Base-by-base conservation (phyloP, 768 basidiomycete genomes). In the Erythrobasidium yunnanense region DNA sequence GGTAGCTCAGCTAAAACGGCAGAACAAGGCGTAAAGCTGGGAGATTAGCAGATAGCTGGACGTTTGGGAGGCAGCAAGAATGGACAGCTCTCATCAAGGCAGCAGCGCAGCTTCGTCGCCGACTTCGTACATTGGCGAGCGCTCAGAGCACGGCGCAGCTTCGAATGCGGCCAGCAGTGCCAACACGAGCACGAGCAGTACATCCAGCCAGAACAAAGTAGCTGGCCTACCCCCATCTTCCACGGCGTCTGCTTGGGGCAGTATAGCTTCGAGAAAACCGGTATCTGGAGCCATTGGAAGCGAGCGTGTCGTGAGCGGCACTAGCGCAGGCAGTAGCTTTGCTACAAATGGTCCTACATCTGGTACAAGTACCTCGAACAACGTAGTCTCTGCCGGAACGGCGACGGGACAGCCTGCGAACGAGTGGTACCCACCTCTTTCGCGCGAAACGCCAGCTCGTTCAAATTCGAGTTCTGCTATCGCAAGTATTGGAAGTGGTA, bases 371-470 rank as follows among this genome's bases (percentile, higher is more conserved):
- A 33, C 54, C 2, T n/a, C n/a, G 29, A 55, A 27, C 53, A 55
- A 33, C 6, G n/a, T n/a, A n/a, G n/a, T n/a, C n/a, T 8, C 32
- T 32, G 34, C 4, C 15, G 42, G 15, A 55, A 55, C n/a, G 54
- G 27, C 23, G 30, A 8, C 30, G 4, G 7, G 15, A 32, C 27
- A 32, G 27, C 13, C n/a, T 34, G 22, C 54, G 27, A 35, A 42
- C 34, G 57, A 60, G 38, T 60, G 57, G 57, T 60, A 45, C 23
- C 35, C 57, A 32, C 57, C 57, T 46, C 18, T 60, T 23, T 29
- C 34, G 54, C 34, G 29, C 33, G 54, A 45, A 23, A 38, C 47
- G 34, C 57, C 42, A 38, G 6, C 38, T 5, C 38, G 57, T 11
- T 60, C 57, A 22, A 15, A 30, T 17, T 60, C 57, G n/a, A 60